These are phyloP conservation scores for Pseudoturritis turrita DNA, from an alignment of 345 rosid genomes.

Conservation along the genomic window DNA sequence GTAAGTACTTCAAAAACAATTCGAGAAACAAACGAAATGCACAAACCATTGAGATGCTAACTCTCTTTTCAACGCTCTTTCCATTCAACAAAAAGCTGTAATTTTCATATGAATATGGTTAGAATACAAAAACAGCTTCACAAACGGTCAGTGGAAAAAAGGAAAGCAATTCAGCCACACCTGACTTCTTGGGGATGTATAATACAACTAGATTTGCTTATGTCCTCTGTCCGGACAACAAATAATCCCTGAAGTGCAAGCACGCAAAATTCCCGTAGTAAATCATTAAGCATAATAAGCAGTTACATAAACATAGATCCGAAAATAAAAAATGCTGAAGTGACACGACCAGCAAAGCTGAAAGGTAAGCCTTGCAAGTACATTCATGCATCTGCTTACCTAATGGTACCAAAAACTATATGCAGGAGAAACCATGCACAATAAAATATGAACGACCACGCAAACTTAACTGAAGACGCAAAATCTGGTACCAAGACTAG, in stretches of 20 bases:
- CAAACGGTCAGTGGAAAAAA: not conserved
- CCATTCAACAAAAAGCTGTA: conserved; percentile 82
- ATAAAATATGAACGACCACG: not conserved
- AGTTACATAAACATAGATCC: not conserved
- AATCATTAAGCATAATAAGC: not conserved
- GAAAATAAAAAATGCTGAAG: not conserved
- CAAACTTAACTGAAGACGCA: not conserved
- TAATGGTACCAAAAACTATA: not conserved
- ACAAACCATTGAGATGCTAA: conserved; percentile 56
- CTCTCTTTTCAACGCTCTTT: conserved; percentile 58
- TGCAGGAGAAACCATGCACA: not conserved
- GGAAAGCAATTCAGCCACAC: conserved; percentile 38
- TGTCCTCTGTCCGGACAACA: conserved; percentile 59
- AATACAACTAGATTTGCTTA: conserved; percentile 73
- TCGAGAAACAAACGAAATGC: not conserved
- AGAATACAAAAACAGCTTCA: not conserved
- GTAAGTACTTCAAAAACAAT: not conserved
- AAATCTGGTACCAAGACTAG: conserved; percentile 3
- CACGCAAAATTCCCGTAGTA: not conserved
- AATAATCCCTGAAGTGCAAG: conserved; percentile 52
- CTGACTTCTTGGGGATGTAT: conserved; percentile 72
- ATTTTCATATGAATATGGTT: conserved; percentile 5
- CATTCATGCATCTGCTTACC: conserved; percentile 2
- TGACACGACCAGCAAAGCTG: conserved; percentile 7
- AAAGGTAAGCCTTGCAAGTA: conserved; percentile 2